A percentile compares a stretch with the other conserved stretches of the same genome.
Conservation (phyloP, 2,329 filamentous ascomycete genomes). For the Penicillium sp. region DNA sequence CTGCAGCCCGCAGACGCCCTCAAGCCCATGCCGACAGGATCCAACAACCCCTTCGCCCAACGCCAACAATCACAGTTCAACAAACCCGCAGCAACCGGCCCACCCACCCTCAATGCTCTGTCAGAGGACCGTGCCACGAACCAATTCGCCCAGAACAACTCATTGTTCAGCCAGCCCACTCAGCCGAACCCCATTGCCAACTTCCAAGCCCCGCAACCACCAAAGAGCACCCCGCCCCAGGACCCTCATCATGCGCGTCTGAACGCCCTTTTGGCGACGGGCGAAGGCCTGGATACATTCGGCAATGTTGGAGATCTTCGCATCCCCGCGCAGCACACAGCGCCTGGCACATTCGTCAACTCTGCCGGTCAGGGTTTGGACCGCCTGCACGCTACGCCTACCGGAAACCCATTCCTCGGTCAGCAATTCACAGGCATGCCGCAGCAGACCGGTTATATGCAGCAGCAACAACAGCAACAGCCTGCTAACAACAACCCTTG, state of each 20-base stretch:
- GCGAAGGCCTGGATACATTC: slow-evolving; percentile 95
- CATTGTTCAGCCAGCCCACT: slow-evolving; percentile 35
- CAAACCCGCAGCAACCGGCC: slow-evolving; percentile 45
- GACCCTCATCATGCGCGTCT: slow-evolving; percentile 67
- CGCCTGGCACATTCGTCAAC: slow-evolving; percentile 94
- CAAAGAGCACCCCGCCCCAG: slow-evolving; percentile 34
- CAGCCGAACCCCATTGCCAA: slow-evolving; percentile 38
- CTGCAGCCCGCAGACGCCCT: slow-evolving; percentile 58
- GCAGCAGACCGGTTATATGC: slow-evolving; percentile 45
- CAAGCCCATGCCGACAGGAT: slow-evolving; percentile 82
- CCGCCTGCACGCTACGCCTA: slow-evolving; percentile 62
- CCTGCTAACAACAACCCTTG: slow-evolving; percentile 54
- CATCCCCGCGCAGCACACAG: slow-evolving; percentile 93
- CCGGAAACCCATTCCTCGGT: slow-evolving; percentile 79
- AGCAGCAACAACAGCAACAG: slow-evolving; percentile 46
- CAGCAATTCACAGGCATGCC: slow-evolving; percentile 72
- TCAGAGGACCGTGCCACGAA: slow-evolving; percentile 18
- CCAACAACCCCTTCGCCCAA: slow-evolving; percentile 93
- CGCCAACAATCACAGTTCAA: slow-evolving; percentile 56
- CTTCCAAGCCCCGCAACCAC: slow-evolving; percentile 32
- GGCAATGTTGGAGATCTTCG: slow-evolving; percentile 95
- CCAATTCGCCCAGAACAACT: slow-evolving; percentile 24
- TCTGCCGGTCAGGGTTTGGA: slow-evolving; percentile 79
- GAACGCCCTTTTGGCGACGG: slow-evolving; percentile 77
- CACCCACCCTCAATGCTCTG: slow-evolving; percentile 46